A percentile compares a stretch with the other conserved stretches of the same genome.
Conservation (phyloP, 805 yeast genomes). For the Debaryomyces prosopidis region DNA sequence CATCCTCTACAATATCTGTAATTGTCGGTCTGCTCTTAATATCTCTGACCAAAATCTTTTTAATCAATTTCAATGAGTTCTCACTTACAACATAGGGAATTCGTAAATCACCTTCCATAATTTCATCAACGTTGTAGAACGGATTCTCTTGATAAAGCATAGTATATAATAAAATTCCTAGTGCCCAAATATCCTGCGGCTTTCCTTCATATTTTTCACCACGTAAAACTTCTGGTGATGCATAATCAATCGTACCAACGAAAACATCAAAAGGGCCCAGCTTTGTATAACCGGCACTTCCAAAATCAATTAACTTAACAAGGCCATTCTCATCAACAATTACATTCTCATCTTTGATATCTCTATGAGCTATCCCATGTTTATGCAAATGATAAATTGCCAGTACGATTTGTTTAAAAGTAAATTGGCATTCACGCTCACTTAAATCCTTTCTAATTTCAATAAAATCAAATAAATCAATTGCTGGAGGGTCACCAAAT, state of each 20-base stretch:
- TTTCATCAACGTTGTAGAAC: slow-evolving; percentile 92
- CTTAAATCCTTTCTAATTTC: slow-evolving; percentile 82
- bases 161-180: slow-evolving; percentile 88
- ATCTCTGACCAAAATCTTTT: slow-evolving; percentile 66
- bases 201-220: slow-evolving; percentile 90
- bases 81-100: slow-evolving; percentile 68
- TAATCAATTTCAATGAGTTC: slow-evolving; percentile 60
- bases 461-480: slow-evolving; percentile 89
- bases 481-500: slow-evolving; percentile 86
- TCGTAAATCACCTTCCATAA: slow-evolving; percentile 83
- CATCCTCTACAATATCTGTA: slow-evolving; percentile 64
- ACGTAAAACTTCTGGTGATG: slow-evolving; percentile 92
- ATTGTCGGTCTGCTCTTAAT: slow-evolving; percentile 70
- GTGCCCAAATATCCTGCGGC: slow-evolving; percentile 97
- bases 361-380: slow-evolving; percentile 89
- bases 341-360: slow-evolving; percentile 91
- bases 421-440: slow-evolving; percentile 74
- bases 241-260: slow-evolving; percentile 96
- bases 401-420: slow-evolving; percentile 75
- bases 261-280: slow-evolving; percentile 97
- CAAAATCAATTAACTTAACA: slow-evolving; percentile 89
- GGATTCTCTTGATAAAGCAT: slow-evolving; percentile 93
- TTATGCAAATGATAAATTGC: slow-evolving; percentile 81
- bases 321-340: slow-evolving; percentile 81
- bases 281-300: slow-evolving; percentile 86